A percentile compares a stretch with the other conserved stretches of the same genome.
Conservation (phyloP, 2,329 filamentous ascomycete genomes). For the Coniochaeta prunicola region DNA sequence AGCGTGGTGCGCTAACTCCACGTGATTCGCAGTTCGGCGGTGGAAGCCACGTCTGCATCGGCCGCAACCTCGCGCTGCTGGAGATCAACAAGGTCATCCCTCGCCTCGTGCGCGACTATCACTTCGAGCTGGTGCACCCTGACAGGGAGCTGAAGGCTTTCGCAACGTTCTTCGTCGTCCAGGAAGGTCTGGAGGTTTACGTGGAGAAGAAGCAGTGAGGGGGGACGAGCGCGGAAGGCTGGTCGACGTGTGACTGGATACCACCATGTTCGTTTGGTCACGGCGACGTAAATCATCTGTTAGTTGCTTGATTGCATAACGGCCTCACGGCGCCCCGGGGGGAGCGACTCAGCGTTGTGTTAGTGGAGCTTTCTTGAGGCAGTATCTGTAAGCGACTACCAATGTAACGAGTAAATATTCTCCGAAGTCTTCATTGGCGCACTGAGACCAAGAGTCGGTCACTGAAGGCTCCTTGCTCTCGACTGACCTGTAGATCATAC, state of each 20-base stretch:
- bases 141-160: constrained; percentile 42
- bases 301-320: background rate
- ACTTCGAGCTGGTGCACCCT: constrained; percentile 44
- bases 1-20: background rate
- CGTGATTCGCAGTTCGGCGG: constrained; percentile 39
- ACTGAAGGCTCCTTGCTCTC: too few relatives aligned
- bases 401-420: too few relatives aligned
- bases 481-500: too few relatives aligned
- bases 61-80: constrained; percentile 44
- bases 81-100: constrained; percentile 55
- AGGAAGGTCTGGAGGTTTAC: constrained; percentile 47
- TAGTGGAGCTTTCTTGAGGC: too few relatives aligned
- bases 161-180: constrained; percentile 53
- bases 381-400: too few relatives aligned
- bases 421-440: too few relatives aligned
- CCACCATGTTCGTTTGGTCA: background rate
- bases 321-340: background rate
- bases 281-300: background rate
- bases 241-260: background rate
- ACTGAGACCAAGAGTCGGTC: too few relatives aligned
- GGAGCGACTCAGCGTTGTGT: too few relatives aligned
- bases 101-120: constrained; percentile 44
- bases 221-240: too few relatives aligned
- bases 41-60: constrained; percentile 47
- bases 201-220: constrained; percentile 24